phyloP scores from a whole-genome alignment of 441 rosid species.

The Erodium chrysanthum region DNA sequence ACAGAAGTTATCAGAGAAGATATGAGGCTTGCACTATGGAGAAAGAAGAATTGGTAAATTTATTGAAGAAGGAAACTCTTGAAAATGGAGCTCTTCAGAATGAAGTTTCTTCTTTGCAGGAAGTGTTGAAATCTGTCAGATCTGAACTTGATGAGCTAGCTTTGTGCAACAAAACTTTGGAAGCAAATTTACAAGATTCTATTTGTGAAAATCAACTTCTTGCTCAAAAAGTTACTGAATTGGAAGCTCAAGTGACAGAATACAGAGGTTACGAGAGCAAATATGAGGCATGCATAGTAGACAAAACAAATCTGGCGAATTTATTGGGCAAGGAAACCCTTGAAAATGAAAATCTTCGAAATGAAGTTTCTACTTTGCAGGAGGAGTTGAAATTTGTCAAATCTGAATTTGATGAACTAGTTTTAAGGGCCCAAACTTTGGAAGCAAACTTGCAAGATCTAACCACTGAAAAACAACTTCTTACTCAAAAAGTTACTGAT shows the following conservation, averaged over 20 bases:
- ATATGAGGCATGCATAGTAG: slow-evolving; percentile 5
- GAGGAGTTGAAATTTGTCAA: slow-evolving; percentile 10
- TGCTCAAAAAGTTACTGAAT: slow-evolving; percentile 1
- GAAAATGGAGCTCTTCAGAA: slow-evolving; percentile 6
- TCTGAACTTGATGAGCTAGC: slow-evolving; percentile 26
- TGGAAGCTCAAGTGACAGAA: slow-evolving; percentile 8
- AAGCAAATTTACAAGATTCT: slow-evolving; percentile 39
- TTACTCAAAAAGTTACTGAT: slow-evolving; percentile 6
- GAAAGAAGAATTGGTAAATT: slow-evolving; percentile 1
- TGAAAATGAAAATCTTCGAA: slow-evolving; percentile 10
- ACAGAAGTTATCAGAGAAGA: slow-evolving; percentile 12
- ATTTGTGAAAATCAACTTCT: slow-evolving; percentile 9
- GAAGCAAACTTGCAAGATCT: slow-evolving; percentile 8
- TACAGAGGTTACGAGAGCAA: slow-evolving; percentile 8
- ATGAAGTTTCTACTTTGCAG: slow-evolving; percentile 8
- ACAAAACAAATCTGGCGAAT: background rate
- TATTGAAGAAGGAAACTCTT: slow-evolving; percentile 1
- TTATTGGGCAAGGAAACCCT: background rate
- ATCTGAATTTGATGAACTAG: slow-evolving; percentile 13
- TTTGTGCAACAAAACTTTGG: slow-evolving; percentile 48
- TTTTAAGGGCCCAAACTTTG: background rate
- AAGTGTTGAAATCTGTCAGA: slow-evolving; percentile 8
- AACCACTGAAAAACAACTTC: slow-evolving; percentile 4
- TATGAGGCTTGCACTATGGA: slow-evolving; percentile 9
- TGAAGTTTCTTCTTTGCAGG: slow-evolving; percentile 11